Percentiles rank a stretch among this genome's conserved stretches.
Conservation (phyloP, 2,329 filamentous ascomycete genomes). For the Mollisia scopiformis region DNA sequence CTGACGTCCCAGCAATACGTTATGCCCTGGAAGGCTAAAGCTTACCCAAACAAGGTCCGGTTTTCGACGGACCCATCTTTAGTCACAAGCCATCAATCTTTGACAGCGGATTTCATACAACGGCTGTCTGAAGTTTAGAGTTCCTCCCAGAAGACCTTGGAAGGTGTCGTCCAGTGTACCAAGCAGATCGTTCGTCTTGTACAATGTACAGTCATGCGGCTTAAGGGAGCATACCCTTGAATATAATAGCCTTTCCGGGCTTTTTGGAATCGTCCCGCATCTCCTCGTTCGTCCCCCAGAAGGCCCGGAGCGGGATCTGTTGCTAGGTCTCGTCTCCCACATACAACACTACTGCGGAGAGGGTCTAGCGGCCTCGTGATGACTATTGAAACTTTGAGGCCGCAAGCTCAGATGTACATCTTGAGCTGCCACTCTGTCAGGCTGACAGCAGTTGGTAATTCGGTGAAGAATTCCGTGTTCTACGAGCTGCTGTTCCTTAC, state of each 20-base stretch:
- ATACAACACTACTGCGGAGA: background rate
- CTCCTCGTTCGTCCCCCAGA: background rate
- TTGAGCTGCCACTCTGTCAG: background rate
- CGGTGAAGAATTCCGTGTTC: background rate
- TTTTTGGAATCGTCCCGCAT: too few species aligned
- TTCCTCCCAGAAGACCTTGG: background rate
- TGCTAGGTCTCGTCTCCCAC: too few species aligned
- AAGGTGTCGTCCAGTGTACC: background rate
- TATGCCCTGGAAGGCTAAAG: background rate
- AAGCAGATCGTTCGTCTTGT: background rate
- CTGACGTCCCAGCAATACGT: background rate
- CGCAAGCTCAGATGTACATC: background rate
- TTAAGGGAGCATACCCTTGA: background rate
- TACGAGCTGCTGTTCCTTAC: background rate
- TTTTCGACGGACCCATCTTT: background rate
- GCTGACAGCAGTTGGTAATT: background rate
- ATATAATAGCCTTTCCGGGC: background rate
- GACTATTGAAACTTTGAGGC: background rate
- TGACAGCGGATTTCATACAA: background rate
- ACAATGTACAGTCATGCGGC: background rate
- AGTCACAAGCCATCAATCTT: background rate
- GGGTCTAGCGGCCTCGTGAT: background rate
- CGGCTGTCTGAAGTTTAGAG: background rate
- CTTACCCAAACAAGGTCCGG: background rate
- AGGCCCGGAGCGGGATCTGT: background rate